Base-by-base conservation (phyloP, 2,329 filamentous ascomycete genomes). In the Aureobasidium sp. region DNA sequence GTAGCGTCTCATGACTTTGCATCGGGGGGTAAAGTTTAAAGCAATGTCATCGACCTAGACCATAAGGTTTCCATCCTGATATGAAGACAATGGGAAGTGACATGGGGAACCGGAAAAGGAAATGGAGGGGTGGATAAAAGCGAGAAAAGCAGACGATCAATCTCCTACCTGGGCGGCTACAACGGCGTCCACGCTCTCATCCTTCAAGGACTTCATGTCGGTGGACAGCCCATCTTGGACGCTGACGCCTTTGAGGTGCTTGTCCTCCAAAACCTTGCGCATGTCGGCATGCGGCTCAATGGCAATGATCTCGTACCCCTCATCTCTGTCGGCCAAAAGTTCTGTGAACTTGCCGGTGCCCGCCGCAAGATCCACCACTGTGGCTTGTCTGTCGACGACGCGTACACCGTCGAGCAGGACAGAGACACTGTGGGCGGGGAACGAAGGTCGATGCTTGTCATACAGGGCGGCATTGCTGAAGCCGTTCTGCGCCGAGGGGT, bases 281-380 rank as follows among this genome's bases (percentile, higher is more conserved):
- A 91, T 91, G n/a, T 78, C 80, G 62, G 75, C 75, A 68, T 88
- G 82, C 27, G 87, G 87, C 72, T 89, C 82, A 53, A 90, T 76
- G 51, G 86, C 82, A 49, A 85, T 68, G 65, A 91, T 77, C 45
- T 82, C 70, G 72, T 82, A 89, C 7, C 74, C 70, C 72, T 90
- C 88, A 0, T 79, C 75, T 34, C 86, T 76, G 15, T 72, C 75
- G 7, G 84, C 82, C 37, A 91, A 77, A 20, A 81, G 67, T 70
- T 87, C 84, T 0, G 87, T 89, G 68, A 89, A 86, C 69, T 89
- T 89, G 29, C 87, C 87, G 0, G 87, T 89, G 0, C 87, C 87
- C 3, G 86, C 84, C 1, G 82, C 87, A 20, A 90, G 76, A 70
- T 90, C 87, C 27, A 89, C 71, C 44, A 89, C 74, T 48, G 74